These are phyloP conservation scores for Claviceps spartinae DNA, from an alignment of 2,329 filamentous ascomycete genomes.

Conservation along the genomic window DNA sequence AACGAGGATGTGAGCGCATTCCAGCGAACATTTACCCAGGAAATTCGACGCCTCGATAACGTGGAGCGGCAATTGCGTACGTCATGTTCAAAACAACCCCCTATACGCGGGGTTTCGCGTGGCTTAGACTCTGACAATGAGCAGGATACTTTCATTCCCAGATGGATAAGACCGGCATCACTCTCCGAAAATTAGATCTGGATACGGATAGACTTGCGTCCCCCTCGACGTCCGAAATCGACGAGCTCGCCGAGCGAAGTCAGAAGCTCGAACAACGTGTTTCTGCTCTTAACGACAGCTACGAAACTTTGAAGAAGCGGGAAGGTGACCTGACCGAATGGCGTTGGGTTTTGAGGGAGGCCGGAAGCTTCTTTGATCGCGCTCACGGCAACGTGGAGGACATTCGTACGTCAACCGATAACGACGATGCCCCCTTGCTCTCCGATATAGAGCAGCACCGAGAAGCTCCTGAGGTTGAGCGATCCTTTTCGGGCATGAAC, in stretches of 20 bases:
- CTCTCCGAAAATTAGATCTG: constrained; percentile 80
- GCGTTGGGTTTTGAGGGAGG: constrained; percentile 94
- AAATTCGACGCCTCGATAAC: constrained; percentile 94
- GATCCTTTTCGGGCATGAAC: constrained; percentile 93
- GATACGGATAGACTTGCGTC: constrained; percentile 77
- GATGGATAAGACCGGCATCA: constrained; percentile 85
- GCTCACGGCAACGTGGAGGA: constrained; percentile 95
- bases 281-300: constrained; percentile 88
- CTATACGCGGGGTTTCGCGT: constrained; percentile 2
- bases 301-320: constrained; percentile 94
- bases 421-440: constrained; percentile 86
- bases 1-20: constrained; percentile 90
- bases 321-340: constrained; percentile 96
- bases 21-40: constrained; percentile 92
- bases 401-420: constrained; percentile 78
- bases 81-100: constrained; percentile 21
- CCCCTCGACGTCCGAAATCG: constrained; percentile 87
- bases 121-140: constrained; percentile 16
- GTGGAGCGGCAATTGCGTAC: constrained; percentile 92
- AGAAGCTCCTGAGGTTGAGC: constrained; percentile 53
- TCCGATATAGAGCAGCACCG: constrained; percentile 82
- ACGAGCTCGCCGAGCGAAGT: constrained; percentile 84
- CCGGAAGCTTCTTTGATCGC: constrained; percentile 92
- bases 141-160: constrained; percentile 84
- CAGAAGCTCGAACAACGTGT: constrained; percentile 87